Base-by-base conservation (phyloP, 164 flowering plant genomes). In the Malania oleifera region DNA sequence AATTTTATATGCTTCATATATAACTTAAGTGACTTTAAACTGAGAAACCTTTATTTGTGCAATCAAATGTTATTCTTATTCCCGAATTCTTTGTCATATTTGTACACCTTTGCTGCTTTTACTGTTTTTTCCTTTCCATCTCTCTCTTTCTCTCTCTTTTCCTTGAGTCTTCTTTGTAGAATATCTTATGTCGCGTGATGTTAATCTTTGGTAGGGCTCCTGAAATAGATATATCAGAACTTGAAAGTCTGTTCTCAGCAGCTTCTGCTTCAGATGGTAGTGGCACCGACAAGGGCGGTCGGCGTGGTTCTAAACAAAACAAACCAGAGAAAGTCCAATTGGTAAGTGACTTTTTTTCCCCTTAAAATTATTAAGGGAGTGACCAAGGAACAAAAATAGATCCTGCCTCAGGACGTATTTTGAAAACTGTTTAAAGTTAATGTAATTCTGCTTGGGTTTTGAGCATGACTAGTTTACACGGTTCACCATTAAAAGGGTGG, bases 261-360 rank as follows among this genome's bases (percentile, higher is more conserved):
- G 73, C 80, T 34, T 70, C 73, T 65, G 68, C 71, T 57, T 76
- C 92, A 39, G 85, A 75, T 55, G 81, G 72, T 19, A 80, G 67
- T 63, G 75, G 80, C 18, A 44, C 56, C 23, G 80, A 73, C 37
- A 85, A 80, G 74, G 78, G 75, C 61, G 95, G 67, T 62, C 76
- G 86, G 51, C 92, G 92, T 68, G 91, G 88, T 64, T 70, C 99
- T 54, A 86, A 70, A 65, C 68, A 77, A 60, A 81, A 76, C 78
- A 93, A 86, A 64, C 95, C 89, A 66, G 99, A 84, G 73, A 93
- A 83, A 79, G 89, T 88, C 61, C 97, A 90, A 69, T 60, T 93
- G 86, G 97, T 82, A 75, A 78, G 65, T 64, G 68, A 10, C 12
- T 9, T 20, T 23, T 28, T 15, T 14, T 52, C 9, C 35, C 35